Percentiles rank a stretch among this genome's conserved stretches.
phyloP scores from a whole-genome alignment of 2,329 filamentous ascomycete genomes.

The Cladosporium sp. region DNA sequence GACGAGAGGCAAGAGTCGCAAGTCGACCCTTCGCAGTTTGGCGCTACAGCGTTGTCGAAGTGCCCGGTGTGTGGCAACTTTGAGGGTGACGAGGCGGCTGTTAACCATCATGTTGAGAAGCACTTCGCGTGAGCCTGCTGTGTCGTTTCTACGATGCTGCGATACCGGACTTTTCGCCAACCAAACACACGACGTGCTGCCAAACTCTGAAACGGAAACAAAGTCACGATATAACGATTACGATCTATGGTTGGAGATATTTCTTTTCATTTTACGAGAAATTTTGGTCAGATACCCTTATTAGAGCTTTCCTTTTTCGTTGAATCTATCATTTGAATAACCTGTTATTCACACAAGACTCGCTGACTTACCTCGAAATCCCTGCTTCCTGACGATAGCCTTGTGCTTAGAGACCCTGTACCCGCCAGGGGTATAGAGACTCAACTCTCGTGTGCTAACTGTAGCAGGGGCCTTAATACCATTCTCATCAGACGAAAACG shows the following conservation, averaged over 20 bases:
- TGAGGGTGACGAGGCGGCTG: conserved; percentile 37
- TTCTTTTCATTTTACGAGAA: background rate
- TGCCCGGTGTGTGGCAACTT: conserved; percentile 36
- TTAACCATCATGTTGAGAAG: conserved; percentile 36
- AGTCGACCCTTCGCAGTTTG: conserved; percentile 11
- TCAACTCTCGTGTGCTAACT: background rate
- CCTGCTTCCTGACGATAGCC: background rate
- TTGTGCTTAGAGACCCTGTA: background rate
- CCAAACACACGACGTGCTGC: background rate
- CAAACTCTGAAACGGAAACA: background rate
- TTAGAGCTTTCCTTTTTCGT: background rate
- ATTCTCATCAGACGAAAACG: background rate
- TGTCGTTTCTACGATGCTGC: background rate
- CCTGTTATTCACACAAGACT: background rate
- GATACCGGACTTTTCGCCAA: background rate
- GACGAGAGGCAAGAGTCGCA: conserved; percentile 22
- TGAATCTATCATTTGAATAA: background rate
- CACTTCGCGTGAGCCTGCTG: conserved; percentile 29
- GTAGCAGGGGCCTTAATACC: background rate
- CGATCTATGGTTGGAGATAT: background rate
- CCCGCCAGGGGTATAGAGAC: no score
- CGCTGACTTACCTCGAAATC: background rate
- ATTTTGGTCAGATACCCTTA: conserved; percentile 12
- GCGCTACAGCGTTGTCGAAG: conserved; percentile 19
- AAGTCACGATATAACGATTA: background rate